phyloP scores from a whole-genome alignment of 345 rosid species.

The Triadica sebifera region DNA sequence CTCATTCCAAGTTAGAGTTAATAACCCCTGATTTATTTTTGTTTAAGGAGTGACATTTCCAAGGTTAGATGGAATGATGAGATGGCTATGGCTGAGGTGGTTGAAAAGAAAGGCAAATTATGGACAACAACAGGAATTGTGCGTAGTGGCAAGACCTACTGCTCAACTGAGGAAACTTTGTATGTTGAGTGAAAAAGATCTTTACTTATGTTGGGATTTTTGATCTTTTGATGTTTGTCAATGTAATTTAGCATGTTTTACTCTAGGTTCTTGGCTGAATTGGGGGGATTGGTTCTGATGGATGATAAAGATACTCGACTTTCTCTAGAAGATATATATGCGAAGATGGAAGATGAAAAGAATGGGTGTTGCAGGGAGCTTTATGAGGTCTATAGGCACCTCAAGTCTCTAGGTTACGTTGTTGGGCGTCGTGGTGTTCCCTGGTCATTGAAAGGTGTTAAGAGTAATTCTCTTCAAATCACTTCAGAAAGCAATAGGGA shows the following conservation, averaged over 20 bases:
- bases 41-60: conserved; percentile 51
- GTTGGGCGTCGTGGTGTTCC: conserved; percentile 62
- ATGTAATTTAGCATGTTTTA: not conserved
- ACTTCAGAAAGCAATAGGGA: conserved; percentile 15
- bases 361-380: conserved; percentile 61
- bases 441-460: conserved; percentile 55
- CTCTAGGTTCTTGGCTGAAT: conserved; percentile 64
- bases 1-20: too few species aligned
- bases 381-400: conserved; percentile 62
- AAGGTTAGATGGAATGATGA: conserved; percentile 61
- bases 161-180: conserved; percentile 76
- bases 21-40: not conserved
- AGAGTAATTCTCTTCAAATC: conserved; percentile 22
- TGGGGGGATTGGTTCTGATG: conserved; percentile 66
- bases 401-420: conserved; percentile 75
- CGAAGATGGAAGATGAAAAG: conserved; percentile 45
- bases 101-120: conserved; percentile 70
- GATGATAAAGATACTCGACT: conserved; percentile 38
- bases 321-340: conserved; percentile 52
- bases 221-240: not conserved
- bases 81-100: conserved; percentile 61
- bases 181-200: conserved; percentile 30
- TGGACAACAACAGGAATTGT: conserved; percentile 79
- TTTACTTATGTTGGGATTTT: not conserved
- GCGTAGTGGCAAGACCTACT: conserved; percentile 52